These are phyloP conservation scores for Trifolium subterraneum DNA, from an alignment of 306 rosid genomes.

Conservation along the genomic window DNA sequence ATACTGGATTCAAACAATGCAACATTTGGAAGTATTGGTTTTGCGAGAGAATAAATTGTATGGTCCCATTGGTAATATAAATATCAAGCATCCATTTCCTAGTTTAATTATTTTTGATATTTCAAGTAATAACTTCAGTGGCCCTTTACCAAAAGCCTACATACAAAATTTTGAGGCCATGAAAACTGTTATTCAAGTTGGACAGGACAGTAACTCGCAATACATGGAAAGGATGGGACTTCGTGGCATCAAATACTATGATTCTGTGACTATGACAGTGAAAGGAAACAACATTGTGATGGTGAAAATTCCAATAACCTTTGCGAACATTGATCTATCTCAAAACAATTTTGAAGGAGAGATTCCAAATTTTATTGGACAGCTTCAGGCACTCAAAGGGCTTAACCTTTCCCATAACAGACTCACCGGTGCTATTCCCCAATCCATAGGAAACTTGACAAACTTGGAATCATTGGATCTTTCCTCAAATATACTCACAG, in stretches of 20 bases:
- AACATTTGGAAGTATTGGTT: conserved; percentile 37
- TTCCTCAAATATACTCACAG: conserved; percentile 17
- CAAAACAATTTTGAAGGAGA: neutral
- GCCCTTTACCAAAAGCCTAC: neutral
- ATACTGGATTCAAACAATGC: conserved; percentile 42
- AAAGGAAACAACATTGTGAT: conserved; percentile 29
- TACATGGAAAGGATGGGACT: neutral
- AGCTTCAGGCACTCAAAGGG: neutral
- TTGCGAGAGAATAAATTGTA: conserved; percentile 44
- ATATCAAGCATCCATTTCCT: neutral
- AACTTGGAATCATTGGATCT: neutral
- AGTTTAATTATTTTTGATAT: conserved; percentile 46
- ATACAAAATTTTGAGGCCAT: conserved; percentile 10
- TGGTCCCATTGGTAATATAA: conserved; percentile 33
- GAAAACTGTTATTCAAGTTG: conserved; percentile 15
- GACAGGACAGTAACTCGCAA: neutral
- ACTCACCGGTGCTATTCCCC: neutral
- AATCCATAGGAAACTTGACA: neutral
- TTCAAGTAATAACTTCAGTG: conserved; percentile 38
- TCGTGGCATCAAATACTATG: neutral
- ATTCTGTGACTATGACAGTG: conserved; percentile 7
- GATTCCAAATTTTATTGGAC: neutral
- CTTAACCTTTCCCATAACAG: neutral
- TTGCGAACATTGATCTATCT: neutral
- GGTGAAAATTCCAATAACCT: neutral